Evolutionary conservation across 2,329 filamentous ascomycete species (phyloP).

Genomic region (Dothistroma septosporum): DNA sequence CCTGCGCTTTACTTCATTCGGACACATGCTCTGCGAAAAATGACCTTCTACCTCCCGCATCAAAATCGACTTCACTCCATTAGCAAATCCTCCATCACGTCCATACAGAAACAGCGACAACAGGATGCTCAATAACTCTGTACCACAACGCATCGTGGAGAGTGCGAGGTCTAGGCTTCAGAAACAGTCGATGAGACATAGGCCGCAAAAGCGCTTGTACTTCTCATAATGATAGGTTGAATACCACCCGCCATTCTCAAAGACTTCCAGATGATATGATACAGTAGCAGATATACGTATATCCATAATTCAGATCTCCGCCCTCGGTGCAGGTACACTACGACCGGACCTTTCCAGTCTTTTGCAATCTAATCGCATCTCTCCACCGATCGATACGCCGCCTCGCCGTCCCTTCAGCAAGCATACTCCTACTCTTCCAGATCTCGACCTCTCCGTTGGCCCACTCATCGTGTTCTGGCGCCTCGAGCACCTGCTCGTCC

Average conservation of each 20-base stretch:
- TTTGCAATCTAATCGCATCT: not conserved
- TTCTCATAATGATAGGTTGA: not conserved
- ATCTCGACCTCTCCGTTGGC: constrained; percentile 17
- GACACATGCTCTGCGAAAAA: not conserved
- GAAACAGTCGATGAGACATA: not conserved
- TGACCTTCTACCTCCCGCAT: not conserved
- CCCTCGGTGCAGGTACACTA: not conserved
- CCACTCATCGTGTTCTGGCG: constrained; percentile 4
- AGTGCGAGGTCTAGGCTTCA: not conserved
- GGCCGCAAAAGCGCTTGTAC: not conserved
- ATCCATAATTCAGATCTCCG: not conserved
- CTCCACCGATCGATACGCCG: constrained; percentile 21
- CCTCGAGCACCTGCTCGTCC: not conserved
- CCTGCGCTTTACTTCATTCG: not conserved
- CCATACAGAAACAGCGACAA: not conserved
- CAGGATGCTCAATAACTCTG: not conserved
- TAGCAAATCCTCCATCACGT: no score
- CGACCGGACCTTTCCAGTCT: not conserved
- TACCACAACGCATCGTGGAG: not conserved
- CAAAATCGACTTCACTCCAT: not conserved
- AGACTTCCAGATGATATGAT: not conserved
- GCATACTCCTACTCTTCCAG: constrained; percentile 21
- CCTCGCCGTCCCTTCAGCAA: constrained; percentile 17
- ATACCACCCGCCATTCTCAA: not conserved
- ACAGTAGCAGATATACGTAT: not conserved